Evolutionary conservation across 352 stramenopile genomes (phyloP).

Genomic region (Pythium periplocum): DNA sequence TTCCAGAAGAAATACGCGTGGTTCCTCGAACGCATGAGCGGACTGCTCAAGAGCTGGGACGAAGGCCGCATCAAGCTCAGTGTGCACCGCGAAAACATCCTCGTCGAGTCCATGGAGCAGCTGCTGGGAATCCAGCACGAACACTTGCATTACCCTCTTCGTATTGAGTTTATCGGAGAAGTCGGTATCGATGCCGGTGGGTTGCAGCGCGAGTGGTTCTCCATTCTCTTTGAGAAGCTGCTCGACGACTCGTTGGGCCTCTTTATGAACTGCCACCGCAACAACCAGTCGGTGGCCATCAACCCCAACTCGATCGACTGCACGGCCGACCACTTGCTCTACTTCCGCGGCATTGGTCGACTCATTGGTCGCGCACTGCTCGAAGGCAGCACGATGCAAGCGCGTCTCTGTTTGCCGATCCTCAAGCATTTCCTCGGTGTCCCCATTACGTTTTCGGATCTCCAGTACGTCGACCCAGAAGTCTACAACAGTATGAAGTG

Average conservation of each 20-base stretch:
- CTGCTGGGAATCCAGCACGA: slow-evolving; percentile 65
- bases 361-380: slow-evolving; percentile 65
- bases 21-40: slow-evolving; percentile 75
- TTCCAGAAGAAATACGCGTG: slow-evolving; percentile 82
- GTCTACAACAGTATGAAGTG: slow-evolving; percentile 76
- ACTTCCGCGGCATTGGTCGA: slow-evolving; percentile 76
- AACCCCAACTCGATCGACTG: slow-evolving; percentile 74
- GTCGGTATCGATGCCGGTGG: slow-evolving; percentile 71
- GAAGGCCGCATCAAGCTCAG: slow-evolving; percentile 81
- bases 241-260: slow-evolving; percentile 61
- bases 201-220: slow-evolving; percentile 79
- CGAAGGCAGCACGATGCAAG: slow-evolving; percentile 71
- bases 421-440: slow-evolving; percentile 80
- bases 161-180: slow-evolving; percentile 85
- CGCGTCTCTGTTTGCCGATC: slow-evolving; percentile 62
- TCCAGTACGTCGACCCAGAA: slow-evolving; percentile 75
- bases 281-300: slow-evolving; percentile 66
- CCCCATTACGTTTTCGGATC: slow-evolving; percentile 75
- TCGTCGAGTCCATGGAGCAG: slow-evolving; percentile 82
- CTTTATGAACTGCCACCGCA: slow-evolving; percentile 70
- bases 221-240: slow-evolving; percentile 66
- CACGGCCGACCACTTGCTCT: slow-evolving; percentile 77
- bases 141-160: slow-evolving; percentile 73
- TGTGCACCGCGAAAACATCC: slow-evolving; percentile 63
- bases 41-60: slow-evolving; percentile 61